phyloP scores from a whole-genome alignment of 345 rosid species.

The Boechera stricta region DNA sequence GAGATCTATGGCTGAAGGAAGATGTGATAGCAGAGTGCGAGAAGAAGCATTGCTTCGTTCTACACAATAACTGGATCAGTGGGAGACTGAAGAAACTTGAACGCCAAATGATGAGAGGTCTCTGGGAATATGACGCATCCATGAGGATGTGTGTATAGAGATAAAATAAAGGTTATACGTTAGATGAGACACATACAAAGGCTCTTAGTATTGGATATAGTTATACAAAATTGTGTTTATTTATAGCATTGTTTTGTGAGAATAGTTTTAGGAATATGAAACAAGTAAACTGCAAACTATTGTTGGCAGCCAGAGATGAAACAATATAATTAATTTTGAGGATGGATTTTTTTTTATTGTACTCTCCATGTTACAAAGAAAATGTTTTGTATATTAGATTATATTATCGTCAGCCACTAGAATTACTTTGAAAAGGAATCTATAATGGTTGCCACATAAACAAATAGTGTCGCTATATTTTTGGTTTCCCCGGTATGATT shows the following conservation, averaged over 20 bases:
- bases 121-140: conserved; percentile 78
- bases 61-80: conserved; percentile 85
- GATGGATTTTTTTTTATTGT: background rate
- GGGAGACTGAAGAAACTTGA: conserved; percentile 87
- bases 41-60: conserved; percentile 65
- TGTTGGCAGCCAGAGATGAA: background rate
- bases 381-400: background rate
- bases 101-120: conserved; percentile 73
- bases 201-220: conserved; percentile 24
- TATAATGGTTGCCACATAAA: conserved; percentile 1
- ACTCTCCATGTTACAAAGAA: background rate
- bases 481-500: too few relatives aligned
- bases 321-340: background rate
- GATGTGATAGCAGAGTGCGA: conserved; percentile 64
- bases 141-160: conserved; percentile 71
- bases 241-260: background rate
- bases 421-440: background rate
- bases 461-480: background rate
- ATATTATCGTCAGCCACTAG: background rate
- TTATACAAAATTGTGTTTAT: conserved; percentile 26
- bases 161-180: background rate
- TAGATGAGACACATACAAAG: background rate
- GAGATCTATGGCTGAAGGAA: conserved; percentile 67
- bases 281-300: conserved; percentile 16
- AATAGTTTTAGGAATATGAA: conserved; percentile 18